These are phyloP conservation scores for Candida bentonensis DNA, from an alignment of 805 yeast species.

Conservation along the genomic window DNA sequence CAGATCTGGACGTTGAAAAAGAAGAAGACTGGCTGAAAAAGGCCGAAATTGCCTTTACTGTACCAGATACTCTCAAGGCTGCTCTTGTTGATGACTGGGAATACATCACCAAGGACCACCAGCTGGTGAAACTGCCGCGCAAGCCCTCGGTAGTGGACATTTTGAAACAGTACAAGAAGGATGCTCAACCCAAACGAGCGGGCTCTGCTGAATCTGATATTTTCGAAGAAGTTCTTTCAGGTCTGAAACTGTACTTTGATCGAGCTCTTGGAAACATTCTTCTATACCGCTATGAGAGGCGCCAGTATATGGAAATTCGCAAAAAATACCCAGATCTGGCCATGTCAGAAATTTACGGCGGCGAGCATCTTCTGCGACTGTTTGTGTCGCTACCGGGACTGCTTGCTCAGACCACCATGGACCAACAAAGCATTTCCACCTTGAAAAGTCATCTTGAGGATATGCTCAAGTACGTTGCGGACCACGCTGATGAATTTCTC, in stretches of 20 bases:
- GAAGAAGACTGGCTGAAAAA: conserved; percentile 24
- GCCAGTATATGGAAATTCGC: conserved; percentile 47
- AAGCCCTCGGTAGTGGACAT: conserved; percentile 38
- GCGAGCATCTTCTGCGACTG: conserved; percentile 68
- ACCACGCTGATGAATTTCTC: conserved; percentile 26
- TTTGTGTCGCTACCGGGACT: conserved; percentile 71
- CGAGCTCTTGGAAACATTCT: conserved; percentile 53
- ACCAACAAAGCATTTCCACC: conserved; percentile 47
- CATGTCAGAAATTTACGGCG: conserved; percentile 49
- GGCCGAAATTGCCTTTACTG: conserved; percentile 38
- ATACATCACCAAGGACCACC: conserved; percentile 64
- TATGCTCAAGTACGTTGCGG: conserved; percentile 38
- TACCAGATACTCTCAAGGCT: conserved; percentile 57
- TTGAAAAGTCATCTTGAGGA: conserved; percentile 41
- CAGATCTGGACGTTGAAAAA: conserved; percentile 21
- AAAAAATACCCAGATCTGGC: conserved; percentile 23
- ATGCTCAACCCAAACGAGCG: conserved; percentile 8
- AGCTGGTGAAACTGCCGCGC: conserved; percentile 53
- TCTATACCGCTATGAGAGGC: conserved; percentile 63
- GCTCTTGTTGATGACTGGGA: conserved; percentile 91
- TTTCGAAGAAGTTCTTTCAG: conserved; percentile 52
- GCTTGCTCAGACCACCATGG: conserved; percentile 70
- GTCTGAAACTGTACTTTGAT: conserved; percentile 63
- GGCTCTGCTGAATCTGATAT: conserved; percentile 32
- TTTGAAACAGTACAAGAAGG: conserved; percentile 35